Base-by-base conservation (phyloP, 768 basidiomycete genomes). In the Boletellus ananas region DNA sequence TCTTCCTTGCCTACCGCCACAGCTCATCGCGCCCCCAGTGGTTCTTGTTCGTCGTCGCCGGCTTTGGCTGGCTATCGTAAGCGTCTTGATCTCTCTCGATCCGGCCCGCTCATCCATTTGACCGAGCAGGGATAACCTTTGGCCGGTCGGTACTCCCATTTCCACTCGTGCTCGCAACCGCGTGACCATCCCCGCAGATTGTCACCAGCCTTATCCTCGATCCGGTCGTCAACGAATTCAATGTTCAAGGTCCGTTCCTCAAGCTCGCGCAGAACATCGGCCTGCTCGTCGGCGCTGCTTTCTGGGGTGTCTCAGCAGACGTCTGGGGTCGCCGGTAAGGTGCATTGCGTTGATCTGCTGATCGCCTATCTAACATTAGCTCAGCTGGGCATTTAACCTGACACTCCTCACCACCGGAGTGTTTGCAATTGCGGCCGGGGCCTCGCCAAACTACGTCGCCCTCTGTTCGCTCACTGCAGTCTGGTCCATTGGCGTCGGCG, bases 51-150 rank as follows among this genome's bases (percentile, higher is more conserved):
- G 48, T 79, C 45, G 82, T 85, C 25, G 76, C 84, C 16, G 86
- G 84, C 2, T 86, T 88, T 66, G 86, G 86, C 45, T 87, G 84
- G 85, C 76, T 87, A 51, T 79, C 83, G 84, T 85, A 63, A 65
- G 83, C 73, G 34, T 46, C 11, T 31, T 38, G 8, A 16, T 17
- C 11, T 40, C 9, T 44, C 43, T 31, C 20, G 13, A 39, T 34
- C 4, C 1, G 1, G 11, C 11, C 27, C 36, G 12, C 31, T 60
- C 37, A 63, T 47, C 29, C 23, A 38, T 34, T 13, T 17, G 16
- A 27, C 47, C 6, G 59, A 83, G 29, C 29, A 61, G 85, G 16
- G 85, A 87, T 58, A 86, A 82, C 56, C 75, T 85, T 23, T 87
- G 85, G 86, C 84, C 84, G 17, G 84, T 87, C 57, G 51, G 80